Evolutionary conservation across 768 basidiomycete species (phyloP), one percentile per base, ranked within the genome.

Genomic region (Leccinellum luteum): DNA sequence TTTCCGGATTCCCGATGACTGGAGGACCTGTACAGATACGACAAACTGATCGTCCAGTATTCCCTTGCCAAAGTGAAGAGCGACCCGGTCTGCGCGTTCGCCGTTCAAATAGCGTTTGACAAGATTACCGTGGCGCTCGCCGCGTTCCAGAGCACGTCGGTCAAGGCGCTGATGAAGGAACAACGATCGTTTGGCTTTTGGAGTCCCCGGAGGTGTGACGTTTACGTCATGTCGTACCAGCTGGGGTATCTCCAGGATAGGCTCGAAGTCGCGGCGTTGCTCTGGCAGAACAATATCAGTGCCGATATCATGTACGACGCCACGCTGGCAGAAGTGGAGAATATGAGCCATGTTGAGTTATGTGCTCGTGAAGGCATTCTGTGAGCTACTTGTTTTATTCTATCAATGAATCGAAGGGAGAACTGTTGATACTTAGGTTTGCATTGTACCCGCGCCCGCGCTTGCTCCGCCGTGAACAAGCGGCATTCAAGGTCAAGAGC

Each of bases 161-260:
- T 90, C 35, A 85, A 85, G 67, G 80, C 80, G 3, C 77, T 91
- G 6, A 76, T 91, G 52, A 92, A 88, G 69, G 89, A 92, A 65
- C 83, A 86, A 58, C 83, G 85, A 12, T 92, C 92, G 0, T 94
- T 92, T 59, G 92, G 92, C 0, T 90, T 85, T 66, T 94, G 90
- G 90, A 90, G 89, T 70, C 92, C 92, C n/a, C 81, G 91, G 15
- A 79, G 90, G 38, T 93, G 92, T 62, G 92, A 94, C 61, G 92
- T 94, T 12, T 94, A 93, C 60, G 79, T 94, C 13, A 83, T 92
- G 27, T 90, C 90, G 0, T 90, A 86, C 58, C 85, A 89, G 59
- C 76, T 84, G 8, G 91, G 92, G 10, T 80, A 85, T 65, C 74
- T 94, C 34, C 83, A 85, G 60, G 92, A 92, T 52, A 80, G 92